Conservation (phyloP, 345 rosid species). For the Gynandropsis gynandra region DNA sequence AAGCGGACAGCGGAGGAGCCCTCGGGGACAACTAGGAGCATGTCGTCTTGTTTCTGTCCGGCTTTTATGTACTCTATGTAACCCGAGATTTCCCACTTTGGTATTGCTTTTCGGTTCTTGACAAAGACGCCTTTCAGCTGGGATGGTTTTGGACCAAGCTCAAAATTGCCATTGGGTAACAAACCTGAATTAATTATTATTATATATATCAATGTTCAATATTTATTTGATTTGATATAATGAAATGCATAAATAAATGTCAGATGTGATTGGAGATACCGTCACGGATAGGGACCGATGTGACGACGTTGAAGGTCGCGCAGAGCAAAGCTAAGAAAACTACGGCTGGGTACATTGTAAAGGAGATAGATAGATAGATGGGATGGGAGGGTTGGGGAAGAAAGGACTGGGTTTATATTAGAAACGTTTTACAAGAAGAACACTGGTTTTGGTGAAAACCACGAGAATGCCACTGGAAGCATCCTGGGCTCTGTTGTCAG, state of each 20-base stretch:
- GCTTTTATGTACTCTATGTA: constrained; percentile 78
- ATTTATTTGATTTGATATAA: no score
- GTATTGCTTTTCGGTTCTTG: constrained; percentile 41
- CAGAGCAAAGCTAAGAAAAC: constrained; percentile 33
- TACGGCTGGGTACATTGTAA: constrained; percentile 36
- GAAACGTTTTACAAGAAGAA: constrained; percentile 21
- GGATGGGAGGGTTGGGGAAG: not conserved
- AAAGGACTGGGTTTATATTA: constrained; percentile 23
- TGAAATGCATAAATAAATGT: not conserved
- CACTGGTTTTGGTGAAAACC: constrained; percentile 21
- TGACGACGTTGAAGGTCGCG: constrained; percentile 27
- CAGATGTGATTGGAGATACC: constrained; percentile 22
- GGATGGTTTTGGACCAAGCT: constrained; percentile 51
- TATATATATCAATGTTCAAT: no score
- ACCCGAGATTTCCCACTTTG: constrained; percentile 68
- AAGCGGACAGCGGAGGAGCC: constrained; percentile 62
- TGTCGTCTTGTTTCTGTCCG: constrained; percentile 83
- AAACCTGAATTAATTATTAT: constrained; percentile 77
- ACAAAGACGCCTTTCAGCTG: constrained; percentile 62
- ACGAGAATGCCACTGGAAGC: constrained; percentile 40
- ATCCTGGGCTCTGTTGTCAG: constrained; percentile 16
- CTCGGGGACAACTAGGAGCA: constrained; percentile 72
- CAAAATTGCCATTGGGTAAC: constrained; percentile 77
- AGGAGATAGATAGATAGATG: not conserved
- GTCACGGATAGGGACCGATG: constrained; percentile 29